These are phyloP conservation scores for Jaltomata sinuosa DNA, from an alignment of 257 asterid genomes.

Conservation along the genomic window DNA sequence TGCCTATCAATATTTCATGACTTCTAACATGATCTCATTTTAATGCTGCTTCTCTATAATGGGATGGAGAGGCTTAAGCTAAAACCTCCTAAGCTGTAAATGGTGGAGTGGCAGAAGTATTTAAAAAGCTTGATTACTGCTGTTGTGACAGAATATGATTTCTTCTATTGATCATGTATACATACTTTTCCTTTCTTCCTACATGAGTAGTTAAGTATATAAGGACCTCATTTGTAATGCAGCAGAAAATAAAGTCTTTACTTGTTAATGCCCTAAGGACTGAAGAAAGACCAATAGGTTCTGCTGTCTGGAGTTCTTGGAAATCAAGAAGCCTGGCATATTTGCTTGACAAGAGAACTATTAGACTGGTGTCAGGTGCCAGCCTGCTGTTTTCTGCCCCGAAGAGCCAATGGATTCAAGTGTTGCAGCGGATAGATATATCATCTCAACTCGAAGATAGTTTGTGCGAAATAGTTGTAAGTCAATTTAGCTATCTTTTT, in stretches of 20 bases:
- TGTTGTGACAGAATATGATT: neutral
- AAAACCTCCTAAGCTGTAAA: neutral
- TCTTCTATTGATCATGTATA: neutral
- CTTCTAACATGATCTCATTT: neutral
- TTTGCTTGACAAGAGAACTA: constrained; percentile 69
- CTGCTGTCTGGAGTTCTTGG: constrained; percentile 48
- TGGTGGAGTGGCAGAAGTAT: neutral
- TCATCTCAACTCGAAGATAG: constrained; percentile 27
- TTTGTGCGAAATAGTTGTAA: constrained; percentile 48
- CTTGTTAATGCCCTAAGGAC: constrained; percentile 22
- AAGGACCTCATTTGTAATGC: neutral
- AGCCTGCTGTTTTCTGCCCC: constrained; percentile 50
- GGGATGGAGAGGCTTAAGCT: neutral
- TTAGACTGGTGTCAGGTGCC: constrained; percentile 74
- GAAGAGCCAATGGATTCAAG: constrained; percentile 51
- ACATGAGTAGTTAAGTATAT: neutral
- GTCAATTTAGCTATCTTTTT: constrained; percentile 6
- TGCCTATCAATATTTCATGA: neutral
- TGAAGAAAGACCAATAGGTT: constrained; percentile 38
- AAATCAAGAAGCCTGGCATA: constrained; percentile 56
- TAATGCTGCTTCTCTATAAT: neutral
- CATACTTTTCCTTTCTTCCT: neutral
- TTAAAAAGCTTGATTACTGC: neutral
- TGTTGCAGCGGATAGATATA: constrained; percentile 36
- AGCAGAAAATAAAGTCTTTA: neutral